phyloP scores from a whole-genome alignment of 2,329 filamentous ascomycete genomes.

The Phyllosticta paracitricarpa region DNA sequence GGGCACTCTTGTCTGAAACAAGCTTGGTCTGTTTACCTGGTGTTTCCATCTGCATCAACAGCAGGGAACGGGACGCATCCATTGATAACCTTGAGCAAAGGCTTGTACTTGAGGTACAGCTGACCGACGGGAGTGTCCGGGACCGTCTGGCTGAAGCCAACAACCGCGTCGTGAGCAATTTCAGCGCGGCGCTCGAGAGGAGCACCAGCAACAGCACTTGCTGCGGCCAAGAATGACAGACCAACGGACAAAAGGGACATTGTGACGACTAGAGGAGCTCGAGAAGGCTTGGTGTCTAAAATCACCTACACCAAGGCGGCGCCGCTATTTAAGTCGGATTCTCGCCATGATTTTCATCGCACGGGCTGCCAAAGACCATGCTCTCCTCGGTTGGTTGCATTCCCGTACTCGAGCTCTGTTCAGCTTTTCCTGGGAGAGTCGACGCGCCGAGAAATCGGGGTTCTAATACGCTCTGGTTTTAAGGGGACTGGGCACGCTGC shows the following conservation, averaged over 20 bases:
- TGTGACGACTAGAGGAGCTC: neutral
- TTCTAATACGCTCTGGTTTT: neutral
- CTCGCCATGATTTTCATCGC: neutral
- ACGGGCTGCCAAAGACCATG: neutral
- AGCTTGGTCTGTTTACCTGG: conserved; percentile 33
- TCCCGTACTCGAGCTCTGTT: neutral
- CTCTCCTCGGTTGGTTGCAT: neutral
- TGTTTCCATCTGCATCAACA: conserved; percentile 49
- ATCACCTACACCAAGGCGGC: neutral
- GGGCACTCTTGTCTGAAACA: neutral
- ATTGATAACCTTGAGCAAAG: conserved; percentile 44
- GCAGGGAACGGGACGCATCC: conserved; percentile 56
- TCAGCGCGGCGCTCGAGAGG: conserved; percentile 29
- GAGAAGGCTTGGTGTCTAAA: neutral
- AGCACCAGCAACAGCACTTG: neutral
- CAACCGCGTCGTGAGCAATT: conserved; percentile 38
- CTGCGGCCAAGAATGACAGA: neutral
- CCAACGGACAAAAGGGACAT: neutral
- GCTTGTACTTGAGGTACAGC: conserved; percentile 47
- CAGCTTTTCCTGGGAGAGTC: neutral
- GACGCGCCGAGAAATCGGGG: neutral
- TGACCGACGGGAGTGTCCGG: conserved; percentile 35
- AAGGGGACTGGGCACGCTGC: neutral
- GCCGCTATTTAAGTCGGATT: neutral
- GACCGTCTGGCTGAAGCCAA: conserved; percentile 45